These are phyloP conservation scores for Stemphylium vesicarium DNA, from an alignment of 2,329 filamentous ascomycete genomes.

Conservation along the genomic window DNA sequence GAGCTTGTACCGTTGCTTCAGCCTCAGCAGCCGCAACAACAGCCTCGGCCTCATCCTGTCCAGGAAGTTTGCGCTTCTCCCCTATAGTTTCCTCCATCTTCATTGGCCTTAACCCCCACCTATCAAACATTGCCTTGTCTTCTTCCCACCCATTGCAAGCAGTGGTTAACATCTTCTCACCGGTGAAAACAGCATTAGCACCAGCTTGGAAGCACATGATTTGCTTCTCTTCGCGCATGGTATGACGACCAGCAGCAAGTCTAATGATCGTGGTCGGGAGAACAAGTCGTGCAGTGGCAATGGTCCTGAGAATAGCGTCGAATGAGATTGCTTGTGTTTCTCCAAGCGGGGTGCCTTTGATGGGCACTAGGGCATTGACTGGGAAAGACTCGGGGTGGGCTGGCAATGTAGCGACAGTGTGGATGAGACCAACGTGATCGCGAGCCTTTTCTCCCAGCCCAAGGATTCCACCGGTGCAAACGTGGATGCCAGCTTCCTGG, in stretches of 20 bases:
- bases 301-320: conserved; percentile 78
- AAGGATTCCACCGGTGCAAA: conserved; percentile 88
- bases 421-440: conserved; percentile 82
- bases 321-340: conserved; percentile 76
- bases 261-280: conserved; percentile 88
- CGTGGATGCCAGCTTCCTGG: conserved; percentile 83
- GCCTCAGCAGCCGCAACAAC: conserved; percentile 19
- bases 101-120: conserved; percentile 85
- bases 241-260: conserved; percentile 82
- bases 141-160: conserved; percentile 92
- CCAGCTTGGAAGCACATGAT: conserved; percentile 88
- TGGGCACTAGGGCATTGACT: conserved; percentile 88
- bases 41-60: conserved; percentile 16
- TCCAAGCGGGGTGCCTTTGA: conserved; percentile 85
- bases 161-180: conserved; percentile 94
- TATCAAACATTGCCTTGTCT: conserved; percentile 80
- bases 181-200: conserved; percentile 93
- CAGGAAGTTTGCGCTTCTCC: conserved; percentile 33
- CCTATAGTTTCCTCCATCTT: conserved; percentile 45
- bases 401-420: conserved; percentile 82
- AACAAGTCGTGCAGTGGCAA: conserved; percentile 81
- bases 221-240: conserved; percentile 87
- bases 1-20: conserved; percentile 7
- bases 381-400: conserved; percentile 88
- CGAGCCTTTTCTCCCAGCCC: conserved; percentile 79